Evolutionary conservation across 805 yeast species (phyloP), one percentile per base, ranked within the genome.

Genomic region (Candida jianshihensis): DNA sequence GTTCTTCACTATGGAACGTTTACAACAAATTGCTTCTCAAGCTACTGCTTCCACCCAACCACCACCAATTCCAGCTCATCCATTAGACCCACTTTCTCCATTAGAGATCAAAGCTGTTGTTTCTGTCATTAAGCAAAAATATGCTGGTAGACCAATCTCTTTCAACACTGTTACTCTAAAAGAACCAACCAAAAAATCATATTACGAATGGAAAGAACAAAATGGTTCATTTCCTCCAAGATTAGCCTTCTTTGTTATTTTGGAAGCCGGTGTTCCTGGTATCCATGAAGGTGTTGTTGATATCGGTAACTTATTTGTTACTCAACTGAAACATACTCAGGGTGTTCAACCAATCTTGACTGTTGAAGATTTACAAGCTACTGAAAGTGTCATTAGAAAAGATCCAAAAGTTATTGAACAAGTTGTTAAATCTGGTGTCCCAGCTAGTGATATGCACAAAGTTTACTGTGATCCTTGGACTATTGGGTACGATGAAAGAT

Each of bases 321-420:
- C 71, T 33, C 67, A 68, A 37, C 59, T 71, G 44, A 67, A 68
- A 45, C 57, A 66, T 35, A 56, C 71, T 31, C 74, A 71, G 38
- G 83, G 81, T 28, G 81, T 73, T 34, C 87, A 81, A 60, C 90
- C 90, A 43, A 81, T 81, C 42, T 66, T 82, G 54, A 79, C 89
- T 30, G 78, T 80, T 32, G 78, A 68, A 48, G 90, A 82, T 57
- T 67, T 82, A 44, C 70, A 66, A 51, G 49, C 57, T 36, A 76
- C 83, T 42, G 90, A 82, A 63, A 71, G 59, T 4, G 68, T 78
- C 46, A 71, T 83, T 48, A 73, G 90, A 60, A 60, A 52, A n/a
- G 86, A 83, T 56, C 84, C 87, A 26, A 62, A 59, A 27, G 90
- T 82, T 44, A 77, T 80, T 47, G 77, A 72, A 57, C 89, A 82